Base-by-base conservation (phyloP, 129 eudicot genomes). In the Centrapalus pauciflorus region DNA sequence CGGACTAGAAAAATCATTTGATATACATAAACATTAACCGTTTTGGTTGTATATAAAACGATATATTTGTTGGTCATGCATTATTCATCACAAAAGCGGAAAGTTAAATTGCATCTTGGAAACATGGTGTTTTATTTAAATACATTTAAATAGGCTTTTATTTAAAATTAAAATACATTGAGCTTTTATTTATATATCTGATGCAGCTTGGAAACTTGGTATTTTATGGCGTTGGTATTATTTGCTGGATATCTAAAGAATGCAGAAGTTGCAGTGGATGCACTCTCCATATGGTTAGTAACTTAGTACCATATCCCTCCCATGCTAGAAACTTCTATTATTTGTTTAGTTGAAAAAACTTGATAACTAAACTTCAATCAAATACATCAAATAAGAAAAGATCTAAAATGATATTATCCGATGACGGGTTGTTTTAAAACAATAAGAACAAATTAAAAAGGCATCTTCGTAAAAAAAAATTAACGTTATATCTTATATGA, bases 251-350 rank as follows among this genome's bases (percentile, higher is more conserved):
- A 81, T 32, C 8, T 81, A 11, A 69, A 69, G 30, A 73, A 81
- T 28, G 83, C 86, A 0, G 75, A 81, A 77, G 68, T 81, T 46
- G 77, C 77, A 0, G 82, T 81, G 4, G 86, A 64, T 50, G 77
- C 83, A 13, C 55, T 81, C 37, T 81, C 90, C 38, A 72, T 84
- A 66, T 84, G 90, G 90, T 84, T 58, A 81, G 82, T 59, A 5
- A n/a, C n/a, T n/a, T n/a, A n/a, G n/a, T n/a, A n/a, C n/a, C n/a
- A n/a, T n/a, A n/a, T n/a, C n/a, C n/a, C n/a, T n/a, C n/a, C n/a
- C n/a, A n/a, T n/a, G n/a, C n/a, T n/a, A n/a, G n/a, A n/a, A n/a
- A n/a, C n/a, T n/a, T n/a, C n/a, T n/a, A 5, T 7, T 46, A 3
- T 30, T 17, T 5, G 21, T 20, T 9, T 41, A 12, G 7, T 1